Base-by-base conservation (phyloP, 1,139 yeast genomes). In the Pneumocystis jirovecii region DNA sequence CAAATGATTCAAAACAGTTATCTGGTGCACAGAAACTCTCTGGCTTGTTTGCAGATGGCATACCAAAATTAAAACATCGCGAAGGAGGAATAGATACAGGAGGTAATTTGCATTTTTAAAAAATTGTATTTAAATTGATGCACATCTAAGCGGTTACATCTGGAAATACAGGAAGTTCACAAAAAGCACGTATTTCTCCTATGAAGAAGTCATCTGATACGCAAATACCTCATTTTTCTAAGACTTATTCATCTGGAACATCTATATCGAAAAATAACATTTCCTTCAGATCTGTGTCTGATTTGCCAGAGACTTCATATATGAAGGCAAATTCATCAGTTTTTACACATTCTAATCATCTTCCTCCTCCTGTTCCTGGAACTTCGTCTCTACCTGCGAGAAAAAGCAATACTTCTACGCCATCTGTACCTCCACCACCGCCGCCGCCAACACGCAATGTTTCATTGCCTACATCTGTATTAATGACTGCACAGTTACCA, bases 381-480 rank as follows among this genome's bases (percentile, higher is more conserved):
- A 50, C 57, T 21, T 7, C 29, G 1, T 50, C 57, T 50, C 5
- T 50, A 29, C 21, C 57, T 10, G n/a, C 57, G 31, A 50, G 10
- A 50, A 50, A 50, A 29, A 50, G 6, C 6, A 29, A 50, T 50
- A 25, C 7, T 15, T 25, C 34, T 25, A 12, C 57, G 10, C 61
- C 35, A 64, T 19, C 56, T 63, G 62, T 10, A 39, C 60, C 57
- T 35, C 62, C 35, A 61, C 65, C 37, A 29, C 45, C 25, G 60
- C 67, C 37, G 5, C 40, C 21, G 56, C 45, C 62, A 64, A 64
- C 45, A 63, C 63, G 61, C 61, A 62, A 15, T 64, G 57, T n/a
- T 64, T 62, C 42, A 65, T 39, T 37, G 56, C n/a, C 39, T 39
- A 34, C 29, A 63, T 25, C 66, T 62, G 63, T 15, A 21, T 31